These are phyloP conservation scores for Trypanosoma scelopori DNA, from an alignment of 208 protist species.

Conservation along the genomic window DNA sequence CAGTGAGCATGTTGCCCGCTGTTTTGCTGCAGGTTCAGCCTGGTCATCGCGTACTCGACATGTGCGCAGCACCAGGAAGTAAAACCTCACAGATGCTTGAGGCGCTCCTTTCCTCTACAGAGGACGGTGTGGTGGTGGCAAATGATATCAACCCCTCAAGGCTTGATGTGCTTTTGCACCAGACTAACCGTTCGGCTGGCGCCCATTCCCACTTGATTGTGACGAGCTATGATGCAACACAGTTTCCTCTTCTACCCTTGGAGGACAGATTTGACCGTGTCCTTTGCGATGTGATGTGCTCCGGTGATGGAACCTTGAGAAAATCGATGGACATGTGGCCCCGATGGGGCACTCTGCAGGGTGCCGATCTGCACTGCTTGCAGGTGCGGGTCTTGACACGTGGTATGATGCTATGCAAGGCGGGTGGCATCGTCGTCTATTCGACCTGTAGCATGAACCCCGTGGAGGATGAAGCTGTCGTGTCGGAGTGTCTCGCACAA, in stretches of 20 bases:
- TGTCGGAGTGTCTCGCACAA: conserved; percentile 78
- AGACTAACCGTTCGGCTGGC: conserved; percentile 64
- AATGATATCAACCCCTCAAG: conserved; percentile 89
- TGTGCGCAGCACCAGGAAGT: conserved; percentile 89
- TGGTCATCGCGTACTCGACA: conserved; percentile 81
- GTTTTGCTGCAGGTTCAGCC: conserved; percentile 78
- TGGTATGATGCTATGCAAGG: conserved; percentile 77
- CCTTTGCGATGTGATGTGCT: conserved; percentile 95
- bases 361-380: conserved; percentile 76
- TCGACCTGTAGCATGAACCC: conserved; percentile 96
- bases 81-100: conserved; percentile 91
- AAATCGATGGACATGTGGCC: conserved; percentile 94
- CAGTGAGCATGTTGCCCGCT: conserved; percentile 88
- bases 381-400: conserved; percentile 83
- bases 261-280: conserved; percentile 88
- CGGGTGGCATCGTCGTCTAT: conserved; percentile 93
- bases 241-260: conserved; percentile 64
- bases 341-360: conserved; percentile 86
- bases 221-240: conserved; percentile 85
- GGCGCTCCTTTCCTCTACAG: conserved; percentile 36
- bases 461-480: conserved; percentile 94
- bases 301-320: conserved; percentile 94
- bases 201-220: conserved; percentile 85
- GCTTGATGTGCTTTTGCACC: conserved; percentile 82
- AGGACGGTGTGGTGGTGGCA: conserved; percentile 83